These are phyloP conservation scores for Stevia rebaudiana DNA, from an alignment of 140 eudicot genomes.

Conservation along the genomic window DNA sequence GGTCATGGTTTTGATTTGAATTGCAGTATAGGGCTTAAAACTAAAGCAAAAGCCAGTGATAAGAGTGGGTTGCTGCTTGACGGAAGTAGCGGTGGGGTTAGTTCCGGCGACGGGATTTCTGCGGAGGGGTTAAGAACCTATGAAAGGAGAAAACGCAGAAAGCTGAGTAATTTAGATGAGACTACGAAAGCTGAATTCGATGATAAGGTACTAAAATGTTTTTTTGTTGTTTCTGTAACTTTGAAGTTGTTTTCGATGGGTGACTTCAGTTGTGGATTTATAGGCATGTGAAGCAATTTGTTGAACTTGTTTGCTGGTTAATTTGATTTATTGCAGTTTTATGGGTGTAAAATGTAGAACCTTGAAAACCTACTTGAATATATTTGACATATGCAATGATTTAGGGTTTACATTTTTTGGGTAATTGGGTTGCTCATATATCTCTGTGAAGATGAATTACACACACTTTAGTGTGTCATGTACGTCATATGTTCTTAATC, in stretches of 20 bases:
- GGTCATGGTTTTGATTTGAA: slow-evolving; percentile 17
- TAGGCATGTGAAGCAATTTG: neutral
- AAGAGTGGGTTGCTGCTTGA: slow-evolving; percentile 7
- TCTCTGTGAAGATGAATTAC: neutral
- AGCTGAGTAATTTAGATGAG: slow-evolving; percentile 23
- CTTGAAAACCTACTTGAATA: neutral
- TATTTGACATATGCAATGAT: neutral
- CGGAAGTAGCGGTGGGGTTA: neutral
- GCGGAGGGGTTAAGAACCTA: slow-evolving; percentile 28
- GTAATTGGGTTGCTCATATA: neutral
- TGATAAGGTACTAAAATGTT: slow-evolving; percentile 23
- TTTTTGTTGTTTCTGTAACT: neutral
- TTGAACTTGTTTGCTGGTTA: neutral
- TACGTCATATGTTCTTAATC: neutral
- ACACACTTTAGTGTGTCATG: neutral
- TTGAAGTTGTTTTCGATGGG: neutral
- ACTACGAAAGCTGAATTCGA: neutral
- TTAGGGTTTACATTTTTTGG: too few relatives aligned
- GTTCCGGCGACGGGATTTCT: slow-evolving; percentile 19
- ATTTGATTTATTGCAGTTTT: neutral
- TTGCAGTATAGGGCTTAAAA: slow-evolving; percentile 16
- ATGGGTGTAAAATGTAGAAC: neutral
- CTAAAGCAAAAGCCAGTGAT: neutral
- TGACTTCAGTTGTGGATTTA: neutral
- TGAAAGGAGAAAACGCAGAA: slow-evolving; percentile 34